These are phyloP conservation scores for Pleurotus djamor DNA, from an alignment of 768 basidiomycete species.

Conservation along the genomic window DNA sequence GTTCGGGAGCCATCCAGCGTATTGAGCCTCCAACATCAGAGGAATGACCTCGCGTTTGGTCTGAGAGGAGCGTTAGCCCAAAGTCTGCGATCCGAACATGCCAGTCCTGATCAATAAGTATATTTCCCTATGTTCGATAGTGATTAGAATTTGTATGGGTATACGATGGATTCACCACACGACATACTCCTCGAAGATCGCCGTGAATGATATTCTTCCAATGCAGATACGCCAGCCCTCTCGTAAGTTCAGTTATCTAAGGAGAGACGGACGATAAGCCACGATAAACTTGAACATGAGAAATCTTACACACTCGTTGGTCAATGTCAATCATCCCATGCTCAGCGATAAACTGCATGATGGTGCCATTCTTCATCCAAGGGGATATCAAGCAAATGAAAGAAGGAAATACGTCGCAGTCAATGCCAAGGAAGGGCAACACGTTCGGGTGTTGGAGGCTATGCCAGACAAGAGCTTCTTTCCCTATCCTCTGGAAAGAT, in stretches of 20 bases:
- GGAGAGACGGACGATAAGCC: not conserved
- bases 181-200: conserved; percentile 17
- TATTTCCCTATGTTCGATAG: not conserved
- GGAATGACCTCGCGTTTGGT: not conserved
- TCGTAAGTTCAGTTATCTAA: conserved; percentile 10
- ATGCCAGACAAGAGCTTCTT: conserved; percentile 24
- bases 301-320: conserved; percentile 12
- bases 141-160: not conserved
- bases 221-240: conserved; percentile 17
- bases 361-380: conserved; percentile 21
- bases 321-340: conserved; percentile 16
- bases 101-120: conserved; percentile 3
- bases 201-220: conserved; percentile 16
- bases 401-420: conserved; percentile 17
- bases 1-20: conserved; percentile 4
- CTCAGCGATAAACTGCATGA: conserved; percentile 13
- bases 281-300: too few relatives aligned
- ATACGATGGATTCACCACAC: not conserved
- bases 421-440: conserved; percentile 23
- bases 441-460: conserved; percentile 21
- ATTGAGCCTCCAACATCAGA: not conserved
- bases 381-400: conserved; percentile 22
- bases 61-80: not conserved
- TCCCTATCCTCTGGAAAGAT: conserved; percentile 16
- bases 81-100: conserved; percentile 5